A percentile compares a stretch with the other conserved stretches of the same genome.
These are phyloP conservation scores for Symbiodinium natans DNA, from an alignment of 73 alveolate genomes.

Conservation along the genomic window DNA sequence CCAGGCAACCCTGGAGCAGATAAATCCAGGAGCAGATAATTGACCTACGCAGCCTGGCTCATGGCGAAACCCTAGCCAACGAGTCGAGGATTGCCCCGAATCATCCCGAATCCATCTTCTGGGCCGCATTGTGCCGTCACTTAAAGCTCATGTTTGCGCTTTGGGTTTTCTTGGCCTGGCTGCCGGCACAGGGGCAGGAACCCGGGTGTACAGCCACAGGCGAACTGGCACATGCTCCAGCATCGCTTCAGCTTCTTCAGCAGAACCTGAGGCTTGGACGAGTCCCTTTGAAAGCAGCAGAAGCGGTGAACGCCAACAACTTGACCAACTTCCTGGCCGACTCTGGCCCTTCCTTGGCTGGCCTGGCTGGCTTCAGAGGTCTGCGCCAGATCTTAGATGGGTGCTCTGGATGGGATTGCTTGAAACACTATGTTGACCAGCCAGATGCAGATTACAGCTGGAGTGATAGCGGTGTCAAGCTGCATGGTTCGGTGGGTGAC, in stretches of 20 bases:
- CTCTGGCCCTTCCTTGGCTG: neutral
- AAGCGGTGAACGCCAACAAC: neutral
- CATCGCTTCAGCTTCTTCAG: conserved; percentile 52
- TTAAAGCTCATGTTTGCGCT: conserved; percentile 14
- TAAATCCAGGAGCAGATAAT: neutral
- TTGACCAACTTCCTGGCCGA: neutral
- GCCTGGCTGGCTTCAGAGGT: no score
- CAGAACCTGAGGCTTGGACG: conserved; percentile 9
- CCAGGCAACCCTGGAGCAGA: no score
- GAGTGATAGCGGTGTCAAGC: conserved; percentile 25
- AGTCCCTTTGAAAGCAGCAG: neutral
- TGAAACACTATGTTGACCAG: neutral
- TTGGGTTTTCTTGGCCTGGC: neutral
- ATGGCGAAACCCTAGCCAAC: neutral
- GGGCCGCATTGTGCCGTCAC: neutral
- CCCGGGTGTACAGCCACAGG: neutral
- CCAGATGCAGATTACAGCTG: no score
- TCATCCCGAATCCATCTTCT: neutral
- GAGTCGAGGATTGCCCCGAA: neutral
- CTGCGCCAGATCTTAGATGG: neutral
- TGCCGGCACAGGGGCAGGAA: neutral
- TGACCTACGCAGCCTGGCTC: neutral
- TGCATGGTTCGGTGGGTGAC: conserved; percentile 3
- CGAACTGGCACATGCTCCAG: neutral
- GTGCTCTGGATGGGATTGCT: neutral